phyloP scores from a whole-genome alignment of 2,329 filamentous ascomycete species.

The Penicillium concentricum region DNA sequence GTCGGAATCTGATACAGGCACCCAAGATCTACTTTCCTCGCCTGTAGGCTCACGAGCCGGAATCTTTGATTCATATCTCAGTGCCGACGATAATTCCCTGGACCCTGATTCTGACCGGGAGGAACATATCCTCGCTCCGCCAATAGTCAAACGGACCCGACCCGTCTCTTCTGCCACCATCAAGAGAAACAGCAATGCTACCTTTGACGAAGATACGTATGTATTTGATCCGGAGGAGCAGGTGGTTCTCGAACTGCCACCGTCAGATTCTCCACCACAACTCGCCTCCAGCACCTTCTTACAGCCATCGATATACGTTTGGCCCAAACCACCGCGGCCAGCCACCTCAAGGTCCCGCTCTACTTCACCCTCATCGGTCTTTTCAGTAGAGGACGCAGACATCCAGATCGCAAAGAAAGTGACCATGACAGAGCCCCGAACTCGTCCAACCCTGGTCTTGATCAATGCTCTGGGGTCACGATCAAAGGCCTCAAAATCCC shows the following conservation, averaged over 20 bases:
- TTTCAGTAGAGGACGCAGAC: slow-evolving; percentile 34
- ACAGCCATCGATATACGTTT: slow-evolving; percentile 31
- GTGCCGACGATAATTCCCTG: slow-evolving; percentile 29
- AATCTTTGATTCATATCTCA: slow-evolving; percentile 32
- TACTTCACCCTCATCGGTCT: slow-evolving; percentile 27
- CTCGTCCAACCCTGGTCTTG: slow-evolving; percentile 33
- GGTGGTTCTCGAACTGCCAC: slow-evolving; percentile 34
- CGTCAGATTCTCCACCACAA: slow-evolving; percentile 27
- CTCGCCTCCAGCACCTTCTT: slow-evolving; percentile 31
- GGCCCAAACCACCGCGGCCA: slow-evolving; percentile 21
- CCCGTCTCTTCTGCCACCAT: slow-evolving; percentile 38
- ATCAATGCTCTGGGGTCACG: slow-evolving; percentile 30
- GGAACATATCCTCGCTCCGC: slow-evolving; percentile 21
- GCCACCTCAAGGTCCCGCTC: slow-evolving; percentile 25
- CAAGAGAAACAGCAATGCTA: slow-evolving; percentile 34
- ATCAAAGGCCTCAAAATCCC: slow-evolving; percentile 13
- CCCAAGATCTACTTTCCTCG: slow-evolving; percentile 34
- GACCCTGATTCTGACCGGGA: slow-evolving; percentile 26
- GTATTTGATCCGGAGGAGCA: slow-evolving; percentile 35
- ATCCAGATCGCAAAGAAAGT: slow-evolving; percentile 35
- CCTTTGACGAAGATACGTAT: slow-evolving; percentile 32
- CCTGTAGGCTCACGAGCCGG: slow-evolving; percentile 25
- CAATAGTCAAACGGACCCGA: slow-evolving; percentile 25
- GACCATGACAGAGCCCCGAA: slow-evolving; percentile 30
- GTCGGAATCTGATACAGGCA: slow-evolving; percentile 37